Evolutionary conservation across 495 filamentous ascomycete species (phyloP).

Genomic region (Aspergillus homomorphus): DNA sequence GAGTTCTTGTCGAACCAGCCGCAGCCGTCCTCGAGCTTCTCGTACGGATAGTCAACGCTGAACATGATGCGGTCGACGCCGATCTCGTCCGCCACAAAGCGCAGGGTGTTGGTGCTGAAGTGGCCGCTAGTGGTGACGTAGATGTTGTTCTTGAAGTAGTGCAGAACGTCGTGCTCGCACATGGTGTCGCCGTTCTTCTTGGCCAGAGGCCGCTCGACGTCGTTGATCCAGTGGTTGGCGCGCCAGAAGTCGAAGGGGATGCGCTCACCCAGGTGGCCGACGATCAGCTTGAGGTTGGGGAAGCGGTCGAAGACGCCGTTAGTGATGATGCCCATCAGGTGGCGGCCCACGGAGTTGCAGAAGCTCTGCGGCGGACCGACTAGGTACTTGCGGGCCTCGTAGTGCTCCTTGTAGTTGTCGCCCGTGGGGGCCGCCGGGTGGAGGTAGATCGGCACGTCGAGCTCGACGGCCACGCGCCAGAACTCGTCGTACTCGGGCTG

Average conservation of each 20-base stretch:
- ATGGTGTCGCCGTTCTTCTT: slow-evolving; percentile 15
- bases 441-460: slow-evolving; percentile 55
- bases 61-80: slow-evolving; percentile 8
- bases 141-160: slow-evolving; percentile 46
- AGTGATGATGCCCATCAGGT: slow-evolving; percentile 39
- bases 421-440: slow-evolving; percentile 41
- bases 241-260: slow-evolving; percentile 55
- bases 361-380: slow-evolving; percentile 34
- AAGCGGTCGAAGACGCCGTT: slow-evolving; percentile 39
- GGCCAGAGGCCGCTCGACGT: slow-evolving; percentile 32
- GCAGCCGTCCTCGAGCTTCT: not conserved
- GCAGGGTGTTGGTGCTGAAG: not conserved
- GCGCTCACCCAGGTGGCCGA: slow-evolving; percentile 57
- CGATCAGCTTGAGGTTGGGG: slow-evolving; percentile 50
- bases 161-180: slow-evolving; percentile 36
- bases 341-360: slow-evolving; percentile 35
- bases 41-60: slow-evolving; percentile 13
- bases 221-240: slow-evolving; percentile 47
- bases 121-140: slow-evolving; percentile 10
- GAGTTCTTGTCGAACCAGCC: slow-evolving; percentile 4
- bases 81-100: not conserved
- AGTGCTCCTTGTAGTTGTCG: slow-evolving; percentile 21
- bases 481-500: slow-evolving; percentile 45
- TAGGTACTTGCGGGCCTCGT: slow-evolving; percentile 21
- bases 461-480: slow-evolving; percentile 43